Evolutionary conservation across 306 rosid species (phyloP).

Genomic region (Cucumis sativus): DNA sequence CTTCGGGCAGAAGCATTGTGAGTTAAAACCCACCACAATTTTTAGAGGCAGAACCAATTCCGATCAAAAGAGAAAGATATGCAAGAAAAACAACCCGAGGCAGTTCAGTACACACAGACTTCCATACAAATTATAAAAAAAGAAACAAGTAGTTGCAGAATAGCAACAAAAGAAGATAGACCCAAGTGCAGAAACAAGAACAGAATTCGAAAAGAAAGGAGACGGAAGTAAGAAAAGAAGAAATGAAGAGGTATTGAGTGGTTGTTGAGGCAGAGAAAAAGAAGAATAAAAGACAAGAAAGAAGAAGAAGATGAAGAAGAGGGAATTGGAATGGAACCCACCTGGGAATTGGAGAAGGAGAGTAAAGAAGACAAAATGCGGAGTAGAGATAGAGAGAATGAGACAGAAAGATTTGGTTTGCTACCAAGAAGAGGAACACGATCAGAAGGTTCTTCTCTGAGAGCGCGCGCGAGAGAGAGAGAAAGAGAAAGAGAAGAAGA

Average conservation of each 20-base stretch:
- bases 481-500: not conserved
- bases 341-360: constrained; percentile 16
- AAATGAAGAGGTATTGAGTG: not conserved
- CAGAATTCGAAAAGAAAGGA: not conserved
- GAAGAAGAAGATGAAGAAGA: not conserved
- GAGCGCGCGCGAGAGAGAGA: constrained; percentile 1
- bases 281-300: not conserved
- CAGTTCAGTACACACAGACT: not conserved
- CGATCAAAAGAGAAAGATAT: not conserved
- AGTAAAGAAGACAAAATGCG: not conserved
- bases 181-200: not conserved
- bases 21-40: not conserved
- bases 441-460: constrained; percentile 15
- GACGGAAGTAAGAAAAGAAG: not conserved
- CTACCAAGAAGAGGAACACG: constrained; percentile 17
- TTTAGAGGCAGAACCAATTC: not conserved
- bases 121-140: not conserved
- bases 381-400: not conserved
- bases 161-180: not conserved
- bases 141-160: not conserved
- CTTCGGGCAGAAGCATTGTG: not conserved
- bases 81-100: not conserved
- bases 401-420: constrained; percentile 12
- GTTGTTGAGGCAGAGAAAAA: not conserved
- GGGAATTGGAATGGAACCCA: not conserved